These are phyloP conservation scores for Escovopsis weberi DNA, from an alignment of 2,329 filamentous ascomycete species.

Conservation along the genomic window DNA sequence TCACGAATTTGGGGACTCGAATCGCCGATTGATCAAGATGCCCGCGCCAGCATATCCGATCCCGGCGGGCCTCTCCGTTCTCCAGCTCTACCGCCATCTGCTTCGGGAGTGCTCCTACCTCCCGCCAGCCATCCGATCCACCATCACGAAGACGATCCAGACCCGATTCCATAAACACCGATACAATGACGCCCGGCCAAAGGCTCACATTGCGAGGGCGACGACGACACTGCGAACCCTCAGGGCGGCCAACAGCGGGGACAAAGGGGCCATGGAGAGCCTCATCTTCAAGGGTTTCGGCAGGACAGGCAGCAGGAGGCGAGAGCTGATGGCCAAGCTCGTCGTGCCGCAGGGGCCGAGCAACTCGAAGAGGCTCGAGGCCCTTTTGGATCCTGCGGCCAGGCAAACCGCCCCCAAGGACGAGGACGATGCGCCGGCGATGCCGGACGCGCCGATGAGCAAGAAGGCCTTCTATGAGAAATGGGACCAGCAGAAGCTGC, in stretches of 20 bases:
- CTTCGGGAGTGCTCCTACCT: conserved; percentile 48
- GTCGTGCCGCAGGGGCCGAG: conserved; percentile 21
- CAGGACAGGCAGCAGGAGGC: conserved; percentile 34
- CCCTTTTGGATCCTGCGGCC: conserved; percentile 9
- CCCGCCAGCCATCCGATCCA: conserved; percentile 33
- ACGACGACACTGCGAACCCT: conserved; percentile 30
- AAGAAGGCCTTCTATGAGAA: conserved; percentile 26
- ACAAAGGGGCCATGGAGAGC: conserved; percentile 28
- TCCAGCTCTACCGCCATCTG: conserved; percentile 40
- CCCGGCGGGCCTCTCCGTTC: conserved; percentile 12
- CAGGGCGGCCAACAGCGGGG: conserved; percentile 38
- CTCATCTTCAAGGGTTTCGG: conserved; percentile 38
- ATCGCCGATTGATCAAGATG: conserved; percentile 9
- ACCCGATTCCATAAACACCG: conserved; percentile 30
- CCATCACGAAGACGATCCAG: conserved; percentile 28
- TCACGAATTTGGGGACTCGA: no score
- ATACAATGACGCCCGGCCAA: conserved; percentile 13
- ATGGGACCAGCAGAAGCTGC: conserved; percentile 34
- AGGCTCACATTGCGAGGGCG: conserved; percentile 25
- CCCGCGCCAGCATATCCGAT: conserved; percentile 14
- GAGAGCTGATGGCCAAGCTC: conserved; percentile 30
- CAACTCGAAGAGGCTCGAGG: conserved; percentile 27
- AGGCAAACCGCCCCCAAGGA: neutral
- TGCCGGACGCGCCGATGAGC: neutral
- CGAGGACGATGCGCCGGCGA: neutral